Base-by-base conservation (phyloP, 176 grass and related monocot genomes). In the Miscanthus lutarioriparius region DNA sequence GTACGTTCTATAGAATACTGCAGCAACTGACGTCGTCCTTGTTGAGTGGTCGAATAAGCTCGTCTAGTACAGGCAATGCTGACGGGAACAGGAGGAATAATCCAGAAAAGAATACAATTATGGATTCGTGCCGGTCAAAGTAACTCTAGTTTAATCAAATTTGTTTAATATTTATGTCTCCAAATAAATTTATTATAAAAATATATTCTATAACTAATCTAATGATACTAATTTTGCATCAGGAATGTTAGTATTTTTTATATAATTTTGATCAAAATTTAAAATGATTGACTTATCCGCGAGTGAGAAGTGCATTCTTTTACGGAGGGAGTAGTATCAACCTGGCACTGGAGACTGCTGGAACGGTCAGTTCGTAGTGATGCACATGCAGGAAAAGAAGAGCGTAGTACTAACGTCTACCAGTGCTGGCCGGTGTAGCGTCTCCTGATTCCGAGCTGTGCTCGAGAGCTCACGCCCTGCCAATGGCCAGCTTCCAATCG, bases 31-130 rank as follows among this genome's bases (percentile, higher is more conserved):
- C 79, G 89, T 87, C 84, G 48, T 49, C 47, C 15, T 45, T 14
- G 44, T 3, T 80, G 23, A 23, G 12, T 37, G 75, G 84, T 43
- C 15, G 82, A 86, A 66, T 66, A 44, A 41, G 25, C 17, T 37
- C 66, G 66, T 43, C 37, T 23, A 40, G 72, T 30, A 7, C 26
- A 22, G 53, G 72, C 32, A 20, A 68, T 30, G 28, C 37, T 67
- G 47, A 37, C 64, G 75, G 53, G 51, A 51, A 64, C 22, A 80
- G 45, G 22, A 70, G 80, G 84, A 91, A 90, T 84, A 79, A 84
- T n/a, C n/a, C n/a, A n/a, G n/a, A n/a, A n/a, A n/a, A n/a, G n/a
- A n/a, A n/a, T n/a, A n/a, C n/a, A n/a, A n/a, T n/a, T n/a, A n/a
- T n/a, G n/a, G n/a, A n/a, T n/a, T n/a, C n/a, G n/a, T n/a, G n/a